A percentile compares a stretch with the other conserved stretches of the same genome.
Conservation (phyloP, 805 yeast genomes). For the Nakazawaea wyomingensis region DNA sequence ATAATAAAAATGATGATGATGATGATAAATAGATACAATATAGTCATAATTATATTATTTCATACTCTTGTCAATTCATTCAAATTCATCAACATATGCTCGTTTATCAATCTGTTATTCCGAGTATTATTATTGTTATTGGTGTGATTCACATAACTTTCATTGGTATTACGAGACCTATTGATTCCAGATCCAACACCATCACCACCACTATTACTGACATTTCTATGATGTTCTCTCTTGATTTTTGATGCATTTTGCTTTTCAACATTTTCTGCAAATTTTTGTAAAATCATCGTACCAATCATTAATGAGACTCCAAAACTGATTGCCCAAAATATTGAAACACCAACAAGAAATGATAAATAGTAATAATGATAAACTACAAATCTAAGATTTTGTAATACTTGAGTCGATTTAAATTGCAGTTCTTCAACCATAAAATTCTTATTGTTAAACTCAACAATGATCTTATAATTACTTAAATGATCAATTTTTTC, state of each 20-base stretch:
- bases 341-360: slow-evolving; percentile 3
- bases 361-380: slow-evolving; percentile 9
- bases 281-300: background rate
- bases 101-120: background rate
- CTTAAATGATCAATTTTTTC: background rate
- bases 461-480: slow-evolving; percentile 2
- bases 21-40: too few relatives aligned
- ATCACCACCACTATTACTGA: background rate
- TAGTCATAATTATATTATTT: too few relatives aligned
- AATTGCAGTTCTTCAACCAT: background rate
- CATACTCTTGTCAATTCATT: background rate
- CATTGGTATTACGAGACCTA: background rate
- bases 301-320: background rate
- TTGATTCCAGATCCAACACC: background rate
- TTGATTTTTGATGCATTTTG: background rate
- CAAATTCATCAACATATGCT: slow-evolving; percentile 1
- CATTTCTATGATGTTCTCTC: background rate
- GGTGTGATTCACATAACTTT: background rate
- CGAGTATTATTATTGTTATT: background rate
- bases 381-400: slow-evolving; percentile 5
- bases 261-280: background rate
- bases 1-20: too few relatives aligned
- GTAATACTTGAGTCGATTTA: background rate
- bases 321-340: slow-evolving; percentile 3
- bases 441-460: slow-evolving; percentile 1